Evolutionary conservation across 805 yeast species (phyloP).

Genomic region (Ogataea sp.): DNA sequence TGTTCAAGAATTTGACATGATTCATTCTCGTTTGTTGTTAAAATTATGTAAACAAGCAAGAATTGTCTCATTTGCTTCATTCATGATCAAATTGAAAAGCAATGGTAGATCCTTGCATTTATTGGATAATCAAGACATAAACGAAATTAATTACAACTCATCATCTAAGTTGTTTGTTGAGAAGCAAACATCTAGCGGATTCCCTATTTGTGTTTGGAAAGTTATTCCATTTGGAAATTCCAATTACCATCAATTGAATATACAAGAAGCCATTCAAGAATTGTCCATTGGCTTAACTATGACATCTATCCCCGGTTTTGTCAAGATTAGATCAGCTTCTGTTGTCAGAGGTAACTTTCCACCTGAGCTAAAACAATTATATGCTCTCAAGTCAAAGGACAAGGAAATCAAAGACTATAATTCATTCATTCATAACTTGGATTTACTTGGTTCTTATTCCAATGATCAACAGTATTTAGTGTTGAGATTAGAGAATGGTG

Average conservation of each 20-base stretch:
- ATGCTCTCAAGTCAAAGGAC: conserved; percentile 31
- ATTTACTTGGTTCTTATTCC: conserved; percentile 8
- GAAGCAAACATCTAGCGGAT: not conserved
- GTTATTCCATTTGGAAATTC: conserved; percentile 45
- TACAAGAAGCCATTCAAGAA: conserved; percentile 38
- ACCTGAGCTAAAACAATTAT: conserved; percentile 27
- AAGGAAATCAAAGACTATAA: not conserved
- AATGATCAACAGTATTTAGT: conserved; percentile 27
- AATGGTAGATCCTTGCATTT: conserved; percentile 23
- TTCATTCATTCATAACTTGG: not conserved
- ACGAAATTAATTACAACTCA: conserved; percentile 21
- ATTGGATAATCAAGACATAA: conserved; percentile 26
- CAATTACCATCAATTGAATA: conserved; percentile 31
- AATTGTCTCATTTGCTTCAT: conserved; percentile 24
- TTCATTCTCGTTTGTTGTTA: conserved; percentile 25
- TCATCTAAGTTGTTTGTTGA: conserved; percentile 35
- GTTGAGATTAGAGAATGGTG: conserved; percentile 31
- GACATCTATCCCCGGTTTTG: conserved; percentile 33
- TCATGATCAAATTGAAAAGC: conserved; percentile 14
- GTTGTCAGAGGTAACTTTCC: conserved; percentile 43
- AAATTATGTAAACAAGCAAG: conserved; percentile 26
- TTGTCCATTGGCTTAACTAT: conserved; percentile 33
- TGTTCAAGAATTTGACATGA: conserved; percentile 25
- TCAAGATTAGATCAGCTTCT: conserved; percentile 31
- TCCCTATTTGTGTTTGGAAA: conserved; percentile 30